Base-by-base conservation (phyloP, 2,329 filamentous ascomycete genomes). In the Diaporthe eres region DNA sequence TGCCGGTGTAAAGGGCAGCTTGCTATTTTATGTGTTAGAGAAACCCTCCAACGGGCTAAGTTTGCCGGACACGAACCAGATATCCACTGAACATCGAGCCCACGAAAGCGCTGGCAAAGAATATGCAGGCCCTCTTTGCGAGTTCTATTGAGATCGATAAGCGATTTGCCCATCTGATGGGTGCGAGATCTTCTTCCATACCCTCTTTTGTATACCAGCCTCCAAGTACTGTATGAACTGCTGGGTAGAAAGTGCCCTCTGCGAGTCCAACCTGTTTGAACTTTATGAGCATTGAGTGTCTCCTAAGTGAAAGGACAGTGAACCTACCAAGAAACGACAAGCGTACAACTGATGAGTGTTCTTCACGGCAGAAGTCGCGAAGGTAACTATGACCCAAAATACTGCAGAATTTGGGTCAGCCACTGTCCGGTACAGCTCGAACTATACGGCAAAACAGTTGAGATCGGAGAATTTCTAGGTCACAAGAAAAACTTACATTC, bases 1-100 rank as follows among this genome's bases (percentile, higher is more conserved):
- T 77, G 10, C 77, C 77, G 2, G 77, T 78, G 60, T 81, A 81
- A 1, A 78, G 70, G 17, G 80, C 80, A 15, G 80, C 77, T 78
- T 82, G 79, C 61, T 77, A 25, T 25, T 2, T 4, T 12, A 12
- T 3, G 7, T 39, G 17, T 75, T 3, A 77, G 68, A 17, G n/a
- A 31, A 6, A 9, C 1, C 55, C 2, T 42, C 12, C 37, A 39
- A 39, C 25, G 4, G 25, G 4, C n/a, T 7, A 9, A 37, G 25
- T 22, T 8, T 8, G 28, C 13, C 6, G 10, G 34, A 31, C 3
- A 72, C 75, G 7, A 22, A 76, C 75, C 22, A 77, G 63, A 39
- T 75, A 77, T 17, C 76, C 76, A 22, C 75, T 76, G 44, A 77
- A 77, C 75, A 77, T 75, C 1, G 72, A 73, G 9, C 76, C 75